phyloP scores from a whole-genome alignment of 225 moss, liverwort and hornwort genomes.

The Asterella californica region DNA sequence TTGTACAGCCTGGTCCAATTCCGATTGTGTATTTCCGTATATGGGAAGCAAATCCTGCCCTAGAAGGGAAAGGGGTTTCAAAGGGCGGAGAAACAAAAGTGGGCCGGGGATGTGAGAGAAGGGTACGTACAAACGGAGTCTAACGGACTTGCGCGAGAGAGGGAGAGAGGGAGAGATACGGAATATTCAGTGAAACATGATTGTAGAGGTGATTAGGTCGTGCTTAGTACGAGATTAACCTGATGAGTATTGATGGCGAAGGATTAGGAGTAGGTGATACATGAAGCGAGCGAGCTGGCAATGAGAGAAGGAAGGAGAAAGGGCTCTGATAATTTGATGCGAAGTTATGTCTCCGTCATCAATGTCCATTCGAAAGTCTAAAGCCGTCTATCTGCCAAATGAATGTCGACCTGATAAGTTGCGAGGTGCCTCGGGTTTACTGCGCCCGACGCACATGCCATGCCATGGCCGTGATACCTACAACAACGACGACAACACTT shows the following conservation, averaged over 20 bases:
- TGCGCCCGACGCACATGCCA: not conserved
- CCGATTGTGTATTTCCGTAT: not conserved
- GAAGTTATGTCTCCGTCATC: conserved; percentile 5
- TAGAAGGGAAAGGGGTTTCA: not conserved
- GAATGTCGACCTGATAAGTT: conserved; percentile 8
- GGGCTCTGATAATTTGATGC: conserved; percentile 1
- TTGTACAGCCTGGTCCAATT: not conserved
- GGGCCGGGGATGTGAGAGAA: not conserved
- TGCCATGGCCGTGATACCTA: not conserved
- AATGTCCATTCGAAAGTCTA: conserved; percentile 14
- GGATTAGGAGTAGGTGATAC: conserved; percentile 6
- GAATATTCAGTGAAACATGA: not conserved
- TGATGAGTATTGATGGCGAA: not conserved
- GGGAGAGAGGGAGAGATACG: not conserved
- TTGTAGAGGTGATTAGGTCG: not conserved
- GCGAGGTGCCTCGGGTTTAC: not conserved
- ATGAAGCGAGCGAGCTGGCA: conserved; percentile 15
- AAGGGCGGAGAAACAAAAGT: not conserved
- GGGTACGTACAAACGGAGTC: not conserved
- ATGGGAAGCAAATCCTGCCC: not conserved
- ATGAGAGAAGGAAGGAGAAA: not conserved
- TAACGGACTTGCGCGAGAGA: not conserved
- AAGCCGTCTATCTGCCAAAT: conserved; percentile 10
- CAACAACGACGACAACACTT: not conserved
- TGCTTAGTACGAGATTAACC: not conserved